phyloP scores from a whole-genome alignment of 2,329 filamentous ascomycete genomes.

The Davidsoniella eucalypti region DNA sequence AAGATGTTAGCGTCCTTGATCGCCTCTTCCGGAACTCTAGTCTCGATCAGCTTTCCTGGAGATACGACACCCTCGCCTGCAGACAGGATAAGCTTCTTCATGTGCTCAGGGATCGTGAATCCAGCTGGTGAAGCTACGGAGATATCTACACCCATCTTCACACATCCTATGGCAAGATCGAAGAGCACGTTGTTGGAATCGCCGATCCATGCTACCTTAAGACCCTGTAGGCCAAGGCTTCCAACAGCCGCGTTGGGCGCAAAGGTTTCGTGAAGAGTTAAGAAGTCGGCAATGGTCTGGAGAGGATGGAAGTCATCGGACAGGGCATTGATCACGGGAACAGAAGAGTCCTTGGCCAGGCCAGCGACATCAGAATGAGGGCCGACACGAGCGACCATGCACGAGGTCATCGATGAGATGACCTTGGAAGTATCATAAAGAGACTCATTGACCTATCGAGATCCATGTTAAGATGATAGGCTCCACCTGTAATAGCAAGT shows the following conservation, averaged over 20 bases:
- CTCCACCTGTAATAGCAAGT: not conserved
- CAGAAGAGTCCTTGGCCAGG: conserved; percentile 54
- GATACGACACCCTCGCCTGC: conserved; percentile 39
- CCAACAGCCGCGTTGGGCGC: conserved; percentile 16
- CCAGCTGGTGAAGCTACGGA: conserved; percentile 73
- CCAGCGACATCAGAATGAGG: conserved; percentile 58
- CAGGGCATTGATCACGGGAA: conserved; percentile 75
- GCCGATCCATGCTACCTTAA: conserved; percentile 92
- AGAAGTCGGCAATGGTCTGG: conserved; percentile 84
- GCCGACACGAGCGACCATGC: conserved; percentile 65
- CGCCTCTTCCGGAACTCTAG: conserved; percentile 65
- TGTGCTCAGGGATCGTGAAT: conserved; percentile 62
- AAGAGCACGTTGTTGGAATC: conserved; percentile 96
- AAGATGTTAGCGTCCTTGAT: conserved; percentile 76
- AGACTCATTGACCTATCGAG: conserved; percentile 67
- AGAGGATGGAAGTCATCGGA: conserved; percentile 87
- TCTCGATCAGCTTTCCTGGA: conserved; percentile 56
- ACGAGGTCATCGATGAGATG: conserved; percentile 83
- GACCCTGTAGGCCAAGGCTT: conserved; percentile 53
- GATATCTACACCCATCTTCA: conserved; percentile 76
- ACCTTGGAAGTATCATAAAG: conserved; percentile 84
- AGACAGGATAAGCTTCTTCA: conserved; percentile 55
- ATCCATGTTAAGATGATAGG: not conserved
- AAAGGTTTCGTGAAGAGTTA: conserved; percentile 74
- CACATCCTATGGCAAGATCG: conserved; percentile 73